Conservation (phyloP, 495 filamentous ascomycete genomes). For the Parathielavia hyrcaniae region DNA sequence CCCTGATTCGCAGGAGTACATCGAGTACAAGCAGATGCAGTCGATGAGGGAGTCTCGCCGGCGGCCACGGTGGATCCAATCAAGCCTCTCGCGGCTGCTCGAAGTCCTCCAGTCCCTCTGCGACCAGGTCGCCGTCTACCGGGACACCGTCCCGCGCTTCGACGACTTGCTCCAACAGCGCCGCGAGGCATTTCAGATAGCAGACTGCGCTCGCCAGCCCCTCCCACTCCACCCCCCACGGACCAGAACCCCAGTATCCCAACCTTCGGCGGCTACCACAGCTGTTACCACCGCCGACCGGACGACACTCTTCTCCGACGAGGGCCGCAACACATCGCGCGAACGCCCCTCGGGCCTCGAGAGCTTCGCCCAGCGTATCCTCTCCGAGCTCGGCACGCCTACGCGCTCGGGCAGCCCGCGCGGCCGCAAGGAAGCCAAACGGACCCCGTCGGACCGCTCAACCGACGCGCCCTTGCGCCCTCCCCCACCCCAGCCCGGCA, state of each 20-base stretch:
- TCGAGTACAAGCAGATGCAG: constrained; percentile 42
- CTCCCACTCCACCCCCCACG: constrained; percentile 19
- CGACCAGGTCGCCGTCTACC: constrained; percentile 58
- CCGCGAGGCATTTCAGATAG: constrained; percentile 58
- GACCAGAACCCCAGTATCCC: constrained; percentile 18
- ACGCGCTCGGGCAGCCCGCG: constrained; percentile 46
- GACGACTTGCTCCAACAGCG: constrained; percentile 69
- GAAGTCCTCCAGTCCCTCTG: constrained; percentile 51
- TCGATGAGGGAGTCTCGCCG: constrained; percentile 45
- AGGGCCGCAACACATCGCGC: constrained; percentile 37
- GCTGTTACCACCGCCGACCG: not conserved
- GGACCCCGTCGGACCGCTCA: constrained; percentile 21
- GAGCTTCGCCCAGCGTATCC: constrained; percentile 50
- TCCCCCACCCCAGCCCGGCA: constrained; percentile 11
- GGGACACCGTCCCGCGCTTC: constrained; percentile 65
- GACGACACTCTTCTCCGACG: constrained; percentile 27
- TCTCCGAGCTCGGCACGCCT: constrained; percentile 48
- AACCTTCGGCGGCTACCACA: constrained; percentile 9
- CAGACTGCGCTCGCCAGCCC: constrained; percentile 35
- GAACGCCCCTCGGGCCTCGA: constrained; percentile 46
- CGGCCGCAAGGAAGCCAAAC: constrained; percentile 37
- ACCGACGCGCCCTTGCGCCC: constrained; percentile 32
- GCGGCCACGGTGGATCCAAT: constrained; percentile 44
- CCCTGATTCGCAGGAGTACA: constrained; percentile 33
- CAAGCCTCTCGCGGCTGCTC: constrained; percentile 46